These are phyloP conservation scores for Corinectria fuckeliana DNA, from an alignment of 2,329 filamentous ascomycete genomes.

Conservation along the genomic window DNA sequence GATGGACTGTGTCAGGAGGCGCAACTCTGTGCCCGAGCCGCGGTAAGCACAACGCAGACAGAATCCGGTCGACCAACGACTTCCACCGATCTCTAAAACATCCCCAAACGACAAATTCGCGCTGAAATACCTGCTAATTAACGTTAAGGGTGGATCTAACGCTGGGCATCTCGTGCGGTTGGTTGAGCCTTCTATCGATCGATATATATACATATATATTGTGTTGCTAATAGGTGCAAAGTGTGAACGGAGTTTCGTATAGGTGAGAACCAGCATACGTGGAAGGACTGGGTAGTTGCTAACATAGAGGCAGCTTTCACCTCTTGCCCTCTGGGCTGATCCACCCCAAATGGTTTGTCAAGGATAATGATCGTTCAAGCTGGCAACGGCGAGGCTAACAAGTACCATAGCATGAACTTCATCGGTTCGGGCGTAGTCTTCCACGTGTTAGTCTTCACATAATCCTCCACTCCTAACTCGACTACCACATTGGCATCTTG, in stretches of 20 bases:
- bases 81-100: constrained; percentile 17
- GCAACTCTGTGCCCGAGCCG: constrained; percentile 43
- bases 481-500: constrained; percentile 25
- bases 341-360: constrained; percentile 61
- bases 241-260: constrained; percentile 45
- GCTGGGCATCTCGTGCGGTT: constrained; percentile 27
- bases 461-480: constrained; percentile 14
- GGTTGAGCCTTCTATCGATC: constrained; percentile 5
- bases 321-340: constrained; percentile 74
- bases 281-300: constrained; percentile 24
- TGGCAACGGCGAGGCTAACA: constrained; percentile 19
- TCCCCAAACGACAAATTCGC: constrained; percentile 23
- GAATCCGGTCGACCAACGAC: constrained; percentile 22
- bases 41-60: constrained; percentile 35
- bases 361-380: constrained; percentile 19
- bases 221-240: constrained; percentile 23
- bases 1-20: constrained; percentile 43
- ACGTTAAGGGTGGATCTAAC: constrained; percentile 38
- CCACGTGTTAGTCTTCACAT: constrained; percentile 54
- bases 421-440: constrained; percentile 75
- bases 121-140: constrained; percentile 30
- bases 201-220: constrained; percentile 6
- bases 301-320: constrained; percentile 57
- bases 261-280: constrained; percentile 36
- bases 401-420: constrained; percentile 63